Evolutionary conservation across 1,139 yeast species (phyloP).

Genomic region (Pichia sp.): DNA sequence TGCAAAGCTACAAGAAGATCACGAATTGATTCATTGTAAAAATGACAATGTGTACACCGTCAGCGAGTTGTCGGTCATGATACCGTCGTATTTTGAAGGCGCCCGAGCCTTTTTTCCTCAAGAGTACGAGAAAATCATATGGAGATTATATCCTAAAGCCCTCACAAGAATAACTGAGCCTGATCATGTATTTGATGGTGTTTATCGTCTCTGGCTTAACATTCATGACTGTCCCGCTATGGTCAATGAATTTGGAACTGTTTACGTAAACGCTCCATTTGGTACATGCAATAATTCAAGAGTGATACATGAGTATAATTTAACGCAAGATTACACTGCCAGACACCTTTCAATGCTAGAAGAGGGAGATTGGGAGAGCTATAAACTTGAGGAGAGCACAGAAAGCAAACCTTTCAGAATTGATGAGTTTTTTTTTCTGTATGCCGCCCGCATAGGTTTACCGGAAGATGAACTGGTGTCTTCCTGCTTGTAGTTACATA

Average conservation of each 20-base stretch:
- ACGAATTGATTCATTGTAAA: slow-evolving; percentile 45
- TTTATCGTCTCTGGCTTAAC: slow-evolving; percentile 26
- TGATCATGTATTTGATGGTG: slow-evolving; percentile 22
- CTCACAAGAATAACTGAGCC: slow-evolving; percentile 23
- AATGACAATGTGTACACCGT: slow-evolving; percentile 47
- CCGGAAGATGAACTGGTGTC: slow-evolving; percentile 8
- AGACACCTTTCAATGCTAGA: slow-evolving; percentile 22
- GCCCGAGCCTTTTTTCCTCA: slow-evolving; percentile 45
- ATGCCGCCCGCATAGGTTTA: slow-evolving; percentile 21
- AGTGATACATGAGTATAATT: slow-evolving; percentile 22
- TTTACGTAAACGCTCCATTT: slow-evolving; percentile 2
- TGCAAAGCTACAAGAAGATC: slow-evolving; percentile 23
- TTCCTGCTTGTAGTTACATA: slow-evolving; percentile 3
- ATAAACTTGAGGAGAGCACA: slow-evolving; percentile 17
- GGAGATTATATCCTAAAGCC: slow-evolving; percentile 41
- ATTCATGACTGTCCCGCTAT: slow-evolving; percentile 23
- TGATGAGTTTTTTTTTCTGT: slow-evolving; percentile 26
- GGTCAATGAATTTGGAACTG: slow-evolving; percentile 21
- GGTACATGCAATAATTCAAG: slow-evolving; percentile 20
- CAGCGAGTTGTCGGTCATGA: slow-evolving; percentile 43
- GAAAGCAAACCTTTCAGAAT: slow-evolving; percentile 28
- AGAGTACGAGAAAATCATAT: slow-evolving; percentile 34
- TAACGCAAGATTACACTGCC: slow-evolving; percentile 26
- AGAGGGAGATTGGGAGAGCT: slow-evolving; percentile 11
- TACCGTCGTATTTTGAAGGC: slow-evolving; percentile 50